phyloP scores from a whole-genome alignment of 768 basidiomycete species.

The Pleurotus tuber-regium region DNA sequence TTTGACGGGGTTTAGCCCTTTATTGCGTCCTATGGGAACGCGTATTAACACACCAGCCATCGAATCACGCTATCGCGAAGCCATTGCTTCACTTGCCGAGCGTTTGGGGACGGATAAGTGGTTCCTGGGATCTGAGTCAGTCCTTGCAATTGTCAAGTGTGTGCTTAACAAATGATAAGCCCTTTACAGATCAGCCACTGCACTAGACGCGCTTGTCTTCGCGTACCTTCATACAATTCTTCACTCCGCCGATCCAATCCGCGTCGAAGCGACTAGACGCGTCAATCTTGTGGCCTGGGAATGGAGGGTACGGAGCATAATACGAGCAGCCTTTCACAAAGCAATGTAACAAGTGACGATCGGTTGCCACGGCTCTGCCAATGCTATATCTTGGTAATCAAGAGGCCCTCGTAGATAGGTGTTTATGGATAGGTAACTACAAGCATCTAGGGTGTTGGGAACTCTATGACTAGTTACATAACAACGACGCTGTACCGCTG shows the following conservation, averaged over 20 bases:
- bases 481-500: too few species aligned
- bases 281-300: slow-evolving; percentile 85
- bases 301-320: slow-evolving; percentile 56
- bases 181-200: slow-evolving; percentile 60
- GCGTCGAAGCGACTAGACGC: slow-evolving; percentile 65
- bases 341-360: not conserved
- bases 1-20: slow-evolving; percentile 62
- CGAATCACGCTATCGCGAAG: slow-evolving; percentile 62
- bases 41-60: slow-evolving; percentile 52
- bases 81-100: slow-evolving; percentile 70
- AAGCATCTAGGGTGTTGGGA: not conserved
- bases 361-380: too few species aligned
- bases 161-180: slow-evolving; percentile 1
- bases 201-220: slow-evolving; percentile 79
- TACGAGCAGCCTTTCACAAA: slow-evolving; percentile 48
- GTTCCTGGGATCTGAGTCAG: slow-evolving; percentile 75
- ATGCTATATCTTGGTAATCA: too few species aligned
- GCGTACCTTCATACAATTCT: slow-evolving; percentile 76
- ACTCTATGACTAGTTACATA: too few species aligned
- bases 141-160: not conserved
- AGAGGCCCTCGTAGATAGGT: too few species aligned
- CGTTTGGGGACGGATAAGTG: slow-evolving; percentile 75
- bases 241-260: slow-evolving; percentile 40
- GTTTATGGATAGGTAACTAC: too few species aligned
- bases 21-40: slow-evolving; percentile 58